Evolutionary conservation across 768 basidiomycete genomes (phyloP).

Genomic region (Boletus sp.): DNA sequence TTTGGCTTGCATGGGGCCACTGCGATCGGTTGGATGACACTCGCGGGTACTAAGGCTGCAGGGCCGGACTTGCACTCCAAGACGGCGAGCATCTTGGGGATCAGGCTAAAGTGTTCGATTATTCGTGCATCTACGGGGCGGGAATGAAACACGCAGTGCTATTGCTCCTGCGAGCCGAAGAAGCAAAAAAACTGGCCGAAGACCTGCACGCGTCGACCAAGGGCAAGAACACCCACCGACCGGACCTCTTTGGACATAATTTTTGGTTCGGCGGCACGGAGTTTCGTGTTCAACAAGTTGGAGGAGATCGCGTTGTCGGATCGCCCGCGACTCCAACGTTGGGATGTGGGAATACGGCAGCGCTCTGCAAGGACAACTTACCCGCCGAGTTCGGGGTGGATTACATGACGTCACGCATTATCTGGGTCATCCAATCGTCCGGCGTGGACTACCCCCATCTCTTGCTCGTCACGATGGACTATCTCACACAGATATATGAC

Average conservation of each 20-base stretch:
- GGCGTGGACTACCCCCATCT: slow-evolving; percentile 98
- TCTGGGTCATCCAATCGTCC: slow-evolving; percentile 99
- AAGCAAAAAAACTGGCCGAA: slow-evolving; percentile 78
- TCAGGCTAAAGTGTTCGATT: slow-evolving; percentile 99
- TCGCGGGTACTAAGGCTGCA: slow-evolving; percentile 92
- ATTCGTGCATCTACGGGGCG: slow-evolving; percentile 98
- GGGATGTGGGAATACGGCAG: slow-evolving; percentile 90
- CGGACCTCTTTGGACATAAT: slow-evolving; percentile 71
- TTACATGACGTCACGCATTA: slow-evolving; percentile 95
- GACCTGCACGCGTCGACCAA: slow-evolving; percentile 92
- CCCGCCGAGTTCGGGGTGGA: slow-evolving; percentile 78
- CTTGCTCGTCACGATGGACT: slow-evolving; percentile 91
- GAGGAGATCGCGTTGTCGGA: slow-evolving; percentile 91
- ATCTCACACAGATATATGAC: slow-evolving; percentile 75
- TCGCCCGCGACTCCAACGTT: slow-evolving; percentile 87
- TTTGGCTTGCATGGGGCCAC: slow-evolving; percentile 96
- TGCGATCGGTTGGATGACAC: slow-evolving; percentile 98
- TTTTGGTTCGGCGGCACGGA: slow-evolving; percentile 97
- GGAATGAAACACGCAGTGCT: slow-evolving; percentile 92
- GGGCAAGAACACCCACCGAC: slow-evolving; percentile 79
- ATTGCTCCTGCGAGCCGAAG: slow-evolving; percentile 78
- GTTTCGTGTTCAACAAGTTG: slow-evolving; percentile 94
- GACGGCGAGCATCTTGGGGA: slow-evolving; percentile 89
- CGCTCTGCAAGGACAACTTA: slow-evolving; percentile 87
- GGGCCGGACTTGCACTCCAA: slow-evolving; percentile 97